Base-by-base conservation (phyloP, 2,329 filamentous ascomycete species). In the Macrophomina pseudophaseolina region DNA sequence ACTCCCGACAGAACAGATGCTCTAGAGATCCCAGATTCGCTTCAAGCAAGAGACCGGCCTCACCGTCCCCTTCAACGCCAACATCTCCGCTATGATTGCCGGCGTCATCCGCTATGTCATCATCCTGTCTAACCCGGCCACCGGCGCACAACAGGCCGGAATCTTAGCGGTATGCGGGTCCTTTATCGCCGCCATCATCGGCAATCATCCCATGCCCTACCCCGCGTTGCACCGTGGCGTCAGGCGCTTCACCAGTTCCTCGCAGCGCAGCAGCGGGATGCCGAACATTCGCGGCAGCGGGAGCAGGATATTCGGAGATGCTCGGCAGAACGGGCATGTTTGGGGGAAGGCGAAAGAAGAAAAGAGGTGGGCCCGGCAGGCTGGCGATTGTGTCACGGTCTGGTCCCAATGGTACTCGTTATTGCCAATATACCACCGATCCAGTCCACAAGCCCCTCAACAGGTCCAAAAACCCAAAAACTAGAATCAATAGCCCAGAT, bases 51-150 rank as follows among this genome's bases (percentile, higher is more conserved):
- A 88, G 71, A 69, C 83, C 1, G 81, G 83, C 3, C 77, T 88
- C 0, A 77, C 85, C 1, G 67, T 86, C 4, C 78, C 89, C 16
- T 88, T 88, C 72, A 82, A 82, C 42, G 85, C 85, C 12, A 86
- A 84, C 5, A 71, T 84, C 12, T 87, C 88, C 70, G 82, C 87
- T 56, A 86, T 85, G 70, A 80, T 83, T 48, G 82, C 82, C 23
- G 84, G 83, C 3, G 82, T 87, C 65, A 75, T 88, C 8, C 84
- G 86, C 49, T 84, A 82, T 64, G 78, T 84, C 11, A 71, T 85
- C 5, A 85, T 86, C 58, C 60, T 85, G 23, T 80, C 78, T 1
- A 75, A 76, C 59, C 78, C 76, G 38, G 70, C 75, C 58, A 74
- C 78, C 59, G 79, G 80, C 58, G 78, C 80, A 58, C 68, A 75